Evolutionary conservation across 1,284 basidiomycete species (phyloP).

Genomic region (Fomes fomentarius): DNA sequence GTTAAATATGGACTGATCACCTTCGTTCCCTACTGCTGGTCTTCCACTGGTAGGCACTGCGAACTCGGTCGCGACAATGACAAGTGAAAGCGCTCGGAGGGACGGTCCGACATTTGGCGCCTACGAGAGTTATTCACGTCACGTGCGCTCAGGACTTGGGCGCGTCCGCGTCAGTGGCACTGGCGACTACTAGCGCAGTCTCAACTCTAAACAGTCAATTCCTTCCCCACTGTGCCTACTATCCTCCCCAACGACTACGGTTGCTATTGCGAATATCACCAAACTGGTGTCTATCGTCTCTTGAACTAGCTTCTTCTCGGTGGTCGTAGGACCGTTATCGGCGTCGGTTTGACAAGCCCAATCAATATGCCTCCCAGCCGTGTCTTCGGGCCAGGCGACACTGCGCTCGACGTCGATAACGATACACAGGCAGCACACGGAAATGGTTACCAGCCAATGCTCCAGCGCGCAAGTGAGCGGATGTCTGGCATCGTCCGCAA

Average conservation of each 20-base stretch:
- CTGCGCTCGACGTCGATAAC: constrained; percentile 16
- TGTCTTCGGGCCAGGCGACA: constrained; percentile 25
- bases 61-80: no score
- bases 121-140: not conserved
- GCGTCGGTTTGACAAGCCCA: not conserved
- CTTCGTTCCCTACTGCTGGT: no score
- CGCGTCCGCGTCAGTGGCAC: constrained; percentile 1
- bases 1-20: no score
- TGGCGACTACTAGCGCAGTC: not conserved
- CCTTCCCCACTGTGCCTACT: not conserved
- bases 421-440: constrained; percentile 2
- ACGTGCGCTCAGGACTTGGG: not conserved
- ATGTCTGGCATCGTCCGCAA: constrained; percentile 27
- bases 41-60: no score
- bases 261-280: no score
- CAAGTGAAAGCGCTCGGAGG: no score
- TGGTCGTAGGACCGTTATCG: not conserved
- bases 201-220: not conserved
- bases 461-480: constrained; percentile 23
- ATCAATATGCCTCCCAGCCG: constrained; percentile 22
- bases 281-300: no score
- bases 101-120: no score
- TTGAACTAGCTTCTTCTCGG: no score
- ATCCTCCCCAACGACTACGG: not conserved
- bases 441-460: not conserved